phyloP scores from a whole-genome alignment of 106 monocot genomes.

The Dioscorea alata region DNA sequence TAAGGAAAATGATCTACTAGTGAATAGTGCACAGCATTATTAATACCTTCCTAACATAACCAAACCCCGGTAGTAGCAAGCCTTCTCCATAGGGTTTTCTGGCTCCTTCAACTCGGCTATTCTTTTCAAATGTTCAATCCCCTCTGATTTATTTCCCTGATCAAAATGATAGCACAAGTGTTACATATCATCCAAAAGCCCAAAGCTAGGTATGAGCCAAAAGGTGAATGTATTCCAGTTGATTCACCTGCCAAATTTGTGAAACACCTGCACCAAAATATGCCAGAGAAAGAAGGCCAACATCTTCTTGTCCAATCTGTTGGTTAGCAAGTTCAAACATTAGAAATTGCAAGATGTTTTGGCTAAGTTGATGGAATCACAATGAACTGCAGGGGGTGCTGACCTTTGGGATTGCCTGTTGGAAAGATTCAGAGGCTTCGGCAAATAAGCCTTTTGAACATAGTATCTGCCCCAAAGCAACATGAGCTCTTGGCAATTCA shows the following conservation, averaged over 20 bases:
- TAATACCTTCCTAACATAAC: constrained; percentile 78
- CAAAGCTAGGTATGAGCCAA: too few species aligned
- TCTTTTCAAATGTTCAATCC: constrained; percentile 64
- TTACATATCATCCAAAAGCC: not conserved
- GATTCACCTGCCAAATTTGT: constrained; percentile 49
- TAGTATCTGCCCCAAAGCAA: constrained; percentile 75
- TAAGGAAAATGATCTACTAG: too few species aligned
- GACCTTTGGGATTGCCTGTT: constrained; percentile 81
- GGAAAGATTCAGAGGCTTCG: constrained; percentile 76
- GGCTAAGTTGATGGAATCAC: not conserved
- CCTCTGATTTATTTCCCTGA: constrained; percentile 61
- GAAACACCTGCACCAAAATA: constrained; percentile 77
- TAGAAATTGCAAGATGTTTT: not conserved
- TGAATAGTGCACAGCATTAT: too few species aligned
- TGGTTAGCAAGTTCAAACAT: not conserved
- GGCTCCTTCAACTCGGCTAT: constrained; percentile 76
- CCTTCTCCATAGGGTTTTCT: constrained; percentile 52
- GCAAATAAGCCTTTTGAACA: constrained; percentile 47
- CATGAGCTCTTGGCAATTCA: constrained; percentile 52
- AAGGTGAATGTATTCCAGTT: not conserved
- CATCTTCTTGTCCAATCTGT: constrained; percentile 58
- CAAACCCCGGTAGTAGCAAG: constrained; percentile 62
- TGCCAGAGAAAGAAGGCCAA: constrained; percentile 58
- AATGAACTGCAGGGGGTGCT: not conserved
- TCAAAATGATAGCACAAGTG: not conserved